Evolutionary conservation across 2,329 filamentous ascomycete genomes (phyloP), one percentile per base, ranked within the genome.

Genomic region (Coleophoma crateriformis): DNA sequence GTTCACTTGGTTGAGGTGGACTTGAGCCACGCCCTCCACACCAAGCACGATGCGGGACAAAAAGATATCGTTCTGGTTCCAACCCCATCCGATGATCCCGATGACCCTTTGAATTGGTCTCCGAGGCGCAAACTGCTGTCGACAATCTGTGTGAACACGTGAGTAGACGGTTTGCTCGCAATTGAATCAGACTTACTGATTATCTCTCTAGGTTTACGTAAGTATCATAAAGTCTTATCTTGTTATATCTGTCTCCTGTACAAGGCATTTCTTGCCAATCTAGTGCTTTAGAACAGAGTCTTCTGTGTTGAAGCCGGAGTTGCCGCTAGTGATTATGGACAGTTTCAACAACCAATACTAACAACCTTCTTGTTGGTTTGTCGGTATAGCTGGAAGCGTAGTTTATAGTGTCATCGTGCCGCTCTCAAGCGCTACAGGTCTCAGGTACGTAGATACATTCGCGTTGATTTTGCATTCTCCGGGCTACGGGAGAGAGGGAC

Each of bases 401-500:
- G 70, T 75, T 13, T 78, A 78, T 55, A 73, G 70, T 7, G 71
- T 78, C 7, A 62, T 78, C 7, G 69, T 70, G 4, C 70, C 71
- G 10, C 73, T 79, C 34, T 69, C 68, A 7, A 60, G 67, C 42
- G 71, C 71, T n/a, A 74, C 72, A 1, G 72, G 69, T 3, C 62
- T 79, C 34, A 70, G 69, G 0, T 58, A 27, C 27, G 27, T 27
- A 10, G 8, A 27, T 7, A 27, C 3, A 2, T 10, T 7, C 27
- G 27, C 2, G 19, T 19, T 19, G 27, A 27, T 2, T 27, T 27
- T 27, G 27, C 6, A 27, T 7, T 27, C 27, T 27, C 27, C 6
- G 27, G 2, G 27, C 5, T 27, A 27, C 7, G 27, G 27, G 5
- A 3, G 19, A 19, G 19, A 19, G 19, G 19, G 19, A 19, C 19